phyloP scores from a whole-genome alignment of 176 grass and related monocot species.

The Oryza rufipogon region DNA sequence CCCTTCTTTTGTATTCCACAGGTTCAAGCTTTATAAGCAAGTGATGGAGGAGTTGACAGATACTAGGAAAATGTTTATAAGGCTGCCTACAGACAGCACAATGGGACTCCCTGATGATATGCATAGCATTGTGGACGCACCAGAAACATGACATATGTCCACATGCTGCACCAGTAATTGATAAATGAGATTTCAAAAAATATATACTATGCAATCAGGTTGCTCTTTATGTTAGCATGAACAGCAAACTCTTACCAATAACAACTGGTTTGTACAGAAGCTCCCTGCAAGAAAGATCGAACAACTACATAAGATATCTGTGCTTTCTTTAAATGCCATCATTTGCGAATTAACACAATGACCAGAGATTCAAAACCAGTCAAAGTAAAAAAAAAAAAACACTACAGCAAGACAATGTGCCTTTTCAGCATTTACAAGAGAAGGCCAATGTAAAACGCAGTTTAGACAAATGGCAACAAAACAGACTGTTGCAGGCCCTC shows the following conservation, averaged over 20 bases:
- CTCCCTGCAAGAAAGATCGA: conserved; percentile 63
- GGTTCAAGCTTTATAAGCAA: conserved; percentile 88
- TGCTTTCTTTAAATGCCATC: not conserved
- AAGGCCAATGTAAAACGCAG: not conserved
- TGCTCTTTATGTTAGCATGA: conserved; percentile 26
- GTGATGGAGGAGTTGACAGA: conserved; percentile 81
- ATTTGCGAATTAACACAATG: not conserved
- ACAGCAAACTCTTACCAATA: conserved; percentile 61
- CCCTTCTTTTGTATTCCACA: conserved; percentile 72
- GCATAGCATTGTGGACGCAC: conserved; percentile 76
- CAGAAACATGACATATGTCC: conserved; percentile 96
- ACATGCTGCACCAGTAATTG: conserved; percentile 65
- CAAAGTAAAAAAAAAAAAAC: conserved; percentile 29
- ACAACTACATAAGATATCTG: conserved; percentile 30
- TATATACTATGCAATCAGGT: not conserved
- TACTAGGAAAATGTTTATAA: conserved; percentile 81
- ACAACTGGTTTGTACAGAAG: conserved; percentile 93
- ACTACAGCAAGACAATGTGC: not conserved
- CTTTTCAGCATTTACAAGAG: not conserved
- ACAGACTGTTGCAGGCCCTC: not conserved
- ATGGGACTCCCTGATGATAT: conserved; percentile 43
- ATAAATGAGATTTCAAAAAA: conserved; percentile 34
- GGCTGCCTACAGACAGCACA: conserved; percentile 80
- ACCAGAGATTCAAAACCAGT: not conserved
- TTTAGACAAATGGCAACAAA: conserved; percentile 4